Evolutionary conservation across 2,329 filamentous ascomycete genomes (phyloP), one percentile per base, ranked within the genome.

Genomic region (Phialophora chinensis): DNA sequence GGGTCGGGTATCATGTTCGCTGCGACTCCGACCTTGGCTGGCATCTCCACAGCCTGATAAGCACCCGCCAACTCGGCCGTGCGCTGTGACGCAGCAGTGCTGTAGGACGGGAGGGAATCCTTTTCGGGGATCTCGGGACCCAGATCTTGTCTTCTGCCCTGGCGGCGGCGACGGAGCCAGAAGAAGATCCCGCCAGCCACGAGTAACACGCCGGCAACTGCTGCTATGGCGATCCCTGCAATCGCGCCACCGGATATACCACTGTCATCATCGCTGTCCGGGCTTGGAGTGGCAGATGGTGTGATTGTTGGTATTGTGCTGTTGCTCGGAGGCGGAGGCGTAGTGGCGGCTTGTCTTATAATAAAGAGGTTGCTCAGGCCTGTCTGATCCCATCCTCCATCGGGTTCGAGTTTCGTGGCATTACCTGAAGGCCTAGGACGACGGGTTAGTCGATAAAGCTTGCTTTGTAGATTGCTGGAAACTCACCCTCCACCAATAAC

Each of bases 401-500:
- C 44, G 29, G 71, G 71, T 31, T 66, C 25, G 23, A 25, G 31
- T 64, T 71, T 72, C 17, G 67, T 66, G 35, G 70, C 70, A 33
- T 68, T 64, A 11, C 70, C 71, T 52, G 58, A 17, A 27, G 58
- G 54, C 47, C 71, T 71, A 50, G 52, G 23, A 35, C 7, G 38
- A 20, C 5, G 4, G 14, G 31, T 61, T 25, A 59, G 55, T 35
- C 27, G 23, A 20, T 31, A 12, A n/a, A 44, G 38, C 38, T 44
- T 44, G 38, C 38, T 44, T 44, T 44, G 5, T 2, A 25, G n/a
- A 6, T 3, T 14, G 20, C 11, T 7, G 12, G 11, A 20, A 14
- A 63, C 65, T 66, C 44, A 66, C 65, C 60, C 55, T 60, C 77
- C 77, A 25, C 77, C 76, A 52, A 78, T 75, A 25, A 66, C 63